Base-by-base conservation (phyloP, 2,329 filamentous ascomycete genomes). In the Xylaria sp. region DNA sequence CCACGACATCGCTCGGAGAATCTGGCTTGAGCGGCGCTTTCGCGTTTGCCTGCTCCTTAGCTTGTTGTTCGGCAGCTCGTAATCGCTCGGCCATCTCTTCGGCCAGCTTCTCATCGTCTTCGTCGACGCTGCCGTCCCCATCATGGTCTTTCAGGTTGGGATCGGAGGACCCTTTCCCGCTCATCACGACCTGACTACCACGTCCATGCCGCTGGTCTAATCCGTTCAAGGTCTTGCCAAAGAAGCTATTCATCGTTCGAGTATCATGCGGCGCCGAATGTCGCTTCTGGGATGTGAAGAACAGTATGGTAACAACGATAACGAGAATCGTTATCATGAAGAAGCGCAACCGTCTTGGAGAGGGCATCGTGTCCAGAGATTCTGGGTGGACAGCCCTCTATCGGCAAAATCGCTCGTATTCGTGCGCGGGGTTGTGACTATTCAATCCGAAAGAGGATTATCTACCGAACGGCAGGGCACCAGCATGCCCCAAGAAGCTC, bases 311-410 rank as follows among this genome's bases (percentile, higher is more conserved):
- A 68, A 94, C 77, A 62, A 94, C 77, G 61, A 85, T 80, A 67
- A 87, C 81, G 68, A 93, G 68, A 58, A 88, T 81, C 58, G 89
- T 80, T 70, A 93, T 80, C 66, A 86, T 79, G 58, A 92, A 79
- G 68, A 90, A 79, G 72, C 88, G 88, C 70, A 92, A 73, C 69
- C 91, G 88, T 67, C 92, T 87, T 69, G 84, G 81, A 19, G 89
- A 90, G 70, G 87, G 85, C 90, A 92, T 92, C 40, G 40, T 68
- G 49, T 49, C 47, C 15, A 23, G 27, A 13, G 7, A 10, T 29
- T 19, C 37, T 54, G 25, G 53, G 48, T 43, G 33, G 11, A 40
- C 33, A 47, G 29, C 29, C 38, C 19, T 46, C n/a, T 35, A 23
- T 29, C 23, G 15, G 29, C 27, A 23, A 27, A 44, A 17, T 35